A percentile compares a stretch with the other conserved stretches of the same genome.
phyloP scores from a whole-genome alignment of 2,329 filamentous ascomycete species.

The Penicillium polonicum region DNA sequence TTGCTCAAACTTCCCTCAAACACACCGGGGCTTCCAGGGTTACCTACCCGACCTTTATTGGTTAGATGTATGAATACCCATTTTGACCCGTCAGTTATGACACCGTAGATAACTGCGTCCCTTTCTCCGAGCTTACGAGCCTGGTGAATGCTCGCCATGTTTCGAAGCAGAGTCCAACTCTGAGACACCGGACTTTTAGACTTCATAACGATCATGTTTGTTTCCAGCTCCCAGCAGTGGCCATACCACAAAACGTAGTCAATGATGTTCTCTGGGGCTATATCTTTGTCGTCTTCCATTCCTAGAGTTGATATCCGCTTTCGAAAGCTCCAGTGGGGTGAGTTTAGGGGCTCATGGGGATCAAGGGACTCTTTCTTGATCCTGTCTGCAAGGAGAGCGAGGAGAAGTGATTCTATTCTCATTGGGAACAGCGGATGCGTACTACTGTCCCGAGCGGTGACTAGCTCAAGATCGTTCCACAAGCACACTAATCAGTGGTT shows the following conservation, averaged over 20 bases:
- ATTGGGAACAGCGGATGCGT: neutral
- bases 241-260: conserved; percentile 1
- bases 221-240: neutral
- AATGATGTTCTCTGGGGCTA: neutral
- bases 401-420: conserved; percentile 2
- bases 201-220: neutral
- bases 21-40: neutral
- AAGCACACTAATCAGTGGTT: neutral
- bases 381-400: neutral
- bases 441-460: neutral
- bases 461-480: neutral
- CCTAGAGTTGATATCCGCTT: neutral
- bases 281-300: neutral
- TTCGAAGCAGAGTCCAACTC: neutral
- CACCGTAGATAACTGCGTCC: neutral
- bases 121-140: neutral
- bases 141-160: neutral
- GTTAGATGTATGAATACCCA: neutral
- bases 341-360: neutral
- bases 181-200: neutral
- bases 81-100: neutral
- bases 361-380: neutral
- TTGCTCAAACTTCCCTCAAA: neutral
- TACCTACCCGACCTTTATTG: neutral
- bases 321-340: neutral